These are phyloP conservation scores for Aspergillus neoniger DNA, from an alignment of 2,329 filamentous ascomycete genomes.

Conservation along the genomic window DNA sequence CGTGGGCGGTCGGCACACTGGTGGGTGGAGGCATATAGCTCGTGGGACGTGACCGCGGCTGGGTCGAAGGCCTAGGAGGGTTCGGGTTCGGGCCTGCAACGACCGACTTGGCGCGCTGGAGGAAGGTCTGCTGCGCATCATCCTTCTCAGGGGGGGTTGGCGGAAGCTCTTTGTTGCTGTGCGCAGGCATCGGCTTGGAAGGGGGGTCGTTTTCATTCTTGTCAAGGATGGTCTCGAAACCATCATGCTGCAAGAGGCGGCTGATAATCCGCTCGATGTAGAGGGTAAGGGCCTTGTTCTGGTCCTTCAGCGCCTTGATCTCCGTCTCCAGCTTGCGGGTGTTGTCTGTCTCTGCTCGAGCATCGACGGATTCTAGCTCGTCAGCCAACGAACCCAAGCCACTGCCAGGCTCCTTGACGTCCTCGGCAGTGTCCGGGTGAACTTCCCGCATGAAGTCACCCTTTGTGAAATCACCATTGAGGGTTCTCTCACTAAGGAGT, in stretches of 20 bases:
- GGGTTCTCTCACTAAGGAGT: slow-evolving; percentile 87
- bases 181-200: slow-evolving; percentile 28
- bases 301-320: slow-evolving; percentile 76
- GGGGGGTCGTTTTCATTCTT: slow-evolving; percentile 62
- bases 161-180: slow-evolving; percentile 78
- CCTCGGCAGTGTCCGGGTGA: slow-evolving; percentile 34
- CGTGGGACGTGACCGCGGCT: slow-evolving; percentile 49
- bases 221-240: slow-evolving; percentile 91
- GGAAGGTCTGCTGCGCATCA: slow-evolving; percentile 49
- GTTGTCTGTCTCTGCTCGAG: slow-evolving; percentile 62
- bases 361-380: slow-evolving; percentile 74
- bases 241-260: slow-evolving; percentile 86
- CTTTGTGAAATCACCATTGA: slow-evolving; percentile 88
- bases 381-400: slow-evolving; percentile 70
- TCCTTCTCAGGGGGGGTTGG: slow-evolving; percentile 65
- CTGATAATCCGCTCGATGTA: slow-evolving; percentile 99
- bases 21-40: slow-evolving; percentile 45
- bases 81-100: slow-evolving; percentile 45
- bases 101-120: slow-evolving; percentile 63
- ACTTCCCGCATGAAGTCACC: slow-evolving; percentile 71
- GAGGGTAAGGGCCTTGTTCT: slow-evolving; percentile 94
- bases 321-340: slow-evolving; percentile 74
- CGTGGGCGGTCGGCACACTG: slow-evolving; percentile 39
- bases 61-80: slow-evolving; percentile 29
- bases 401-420: slow-evolving; percentile 49